phyloP scores from a whole-genome alignment of 2,329 filamentous ascomycete genomes.

The Aspergillus versicolor region DNA sequence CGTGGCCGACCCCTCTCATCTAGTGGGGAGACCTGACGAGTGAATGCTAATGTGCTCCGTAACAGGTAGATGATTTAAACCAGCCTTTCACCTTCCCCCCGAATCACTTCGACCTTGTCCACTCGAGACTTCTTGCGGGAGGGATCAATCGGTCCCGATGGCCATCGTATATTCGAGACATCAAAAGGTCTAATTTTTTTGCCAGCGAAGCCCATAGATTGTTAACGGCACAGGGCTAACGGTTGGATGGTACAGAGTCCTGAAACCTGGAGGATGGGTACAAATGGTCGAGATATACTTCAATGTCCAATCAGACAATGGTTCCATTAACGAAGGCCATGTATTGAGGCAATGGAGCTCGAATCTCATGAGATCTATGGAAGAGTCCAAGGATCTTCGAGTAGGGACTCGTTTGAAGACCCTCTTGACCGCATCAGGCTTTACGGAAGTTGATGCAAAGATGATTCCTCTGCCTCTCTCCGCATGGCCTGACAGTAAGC shows the following conservation, averaged over 20 bases:
- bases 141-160: constrained; percentile 74
- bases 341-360: constrained; percentile 67
- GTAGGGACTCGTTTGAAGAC: constrained; percentile 60
- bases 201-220: constrained; percentile 1
- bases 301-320: constrained; percentile 82
- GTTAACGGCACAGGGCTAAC: constrained; percentile 8
- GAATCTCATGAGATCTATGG: constrained; percentile 61
- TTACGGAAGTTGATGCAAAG: constrained; percentile 65
- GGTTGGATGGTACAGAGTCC: constrained; percentile 28
- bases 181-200: constrained; percentile 51
- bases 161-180: constrained; percentile 73
- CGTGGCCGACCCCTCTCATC: neutral
- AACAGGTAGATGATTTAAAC: constrained; percentile 69
- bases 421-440: constrained; percentile 62
- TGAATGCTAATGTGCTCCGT: constrained; percentile 1
- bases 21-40: neutral
- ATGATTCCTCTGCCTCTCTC: constrained; percentile 69
- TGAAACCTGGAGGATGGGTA: constrained; percentile 77
- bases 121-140: constrained; percentile 61
- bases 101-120: constrained; percentile 77
- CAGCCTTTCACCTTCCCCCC: constrained; percentile 65
- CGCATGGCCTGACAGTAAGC: constrained; percentile 66
- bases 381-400: constrained; percentile 65
- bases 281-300: constrained; percentile 88
- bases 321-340: constrained; percentile 67